phyloP scores from a whole-genome alignment of 2,329 filamentous ascomycete species.

The Scedosporium aurantiacum region DNA sequence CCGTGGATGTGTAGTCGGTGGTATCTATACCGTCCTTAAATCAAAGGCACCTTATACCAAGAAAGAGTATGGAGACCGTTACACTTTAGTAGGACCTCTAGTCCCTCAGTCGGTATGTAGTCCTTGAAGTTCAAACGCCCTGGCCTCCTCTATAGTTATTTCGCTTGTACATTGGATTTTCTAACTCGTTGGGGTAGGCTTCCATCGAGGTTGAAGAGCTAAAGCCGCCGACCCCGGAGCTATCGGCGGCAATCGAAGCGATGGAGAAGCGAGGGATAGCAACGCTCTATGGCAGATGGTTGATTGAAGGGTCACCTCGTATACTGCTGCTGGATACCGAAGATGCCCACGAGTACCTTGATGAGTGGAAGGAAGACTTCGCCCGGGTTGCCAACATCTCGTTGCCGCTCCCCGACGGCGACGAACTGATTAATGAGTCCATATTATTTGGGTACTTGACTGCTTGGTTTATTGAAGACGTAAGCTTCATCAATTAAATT shows the following conservation, averaged over 20 bases:
- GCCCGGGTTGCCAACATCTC: neutral
- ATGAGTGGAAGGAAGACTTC: slow-evolving; percentile 4
- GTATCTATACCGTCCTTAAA: slow-evolving; percentile 1
- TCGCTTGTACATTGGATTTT: too few species aligned
- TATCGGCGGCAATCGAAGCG: neutral
- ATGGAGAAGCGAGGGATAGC: neutral
- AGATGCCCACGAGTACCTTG: neutral
- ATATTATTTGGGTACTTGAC: slow-evolving; percentile 4
- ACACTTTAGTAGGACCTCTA: slow-evolving; percentile 1
- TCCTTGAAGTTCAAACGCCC: neutral
- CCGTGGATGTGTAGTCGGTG: neutral
- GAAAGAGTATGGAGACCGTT: neutral
- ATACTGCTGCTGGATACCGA: slow-evolving; percentile 2
- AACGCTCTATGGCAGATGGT: slow-evolving; percentile 3
- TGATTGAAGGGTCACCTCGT: slow-evolving; percentile 1
- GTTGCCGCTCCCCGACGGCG: neutral
- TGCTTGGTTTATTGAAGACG: slow-evolving; percentile 2
- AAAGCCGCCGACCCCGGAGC: neutral
- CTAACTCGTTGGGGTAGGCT: neutral
- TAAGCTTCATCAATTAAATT: neutral
- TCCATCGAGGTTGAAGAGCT: slow-evolving; percentile 1
- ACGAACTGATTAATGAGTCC: neutral
- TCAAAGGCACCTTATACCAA: neutral
- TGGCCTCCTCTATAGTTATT: neutral
- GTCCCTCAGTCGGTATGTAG: slow-evolving; percentile 1